phyloP scores from a whole-genome alignment of 345 rosid species.

The Trapa bicornis region DNA sequence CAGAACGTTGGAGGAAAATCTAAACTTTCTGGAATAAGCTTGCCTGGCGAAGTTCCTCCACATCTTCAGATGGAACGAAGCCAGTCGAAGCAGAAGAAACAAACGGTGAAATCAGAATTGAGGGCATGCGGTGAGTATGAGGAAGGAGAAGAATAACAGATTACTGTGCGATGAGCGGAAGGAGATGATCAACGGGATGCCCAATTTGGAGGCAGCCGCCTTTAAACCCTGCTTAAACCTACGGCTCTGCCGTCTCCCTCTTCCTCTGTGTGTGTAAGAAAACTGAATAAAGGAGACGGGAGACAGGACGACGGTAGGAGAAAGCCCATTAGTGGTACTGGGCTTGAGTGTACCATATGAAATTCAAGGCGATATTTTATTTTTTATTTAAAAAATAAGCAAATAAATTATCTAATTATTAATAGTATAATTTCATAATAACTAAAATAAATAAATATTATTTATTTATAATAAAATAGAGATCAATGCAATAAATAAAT shows the following conservation, averaged over 20 bases:
- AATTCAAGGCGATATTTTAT: no score
- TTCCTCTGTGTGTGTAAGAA: background rate
- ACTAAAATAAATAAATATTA: no score
- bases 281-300: background rate
- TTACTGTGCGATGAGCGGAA: background rate
- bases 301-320: background rate
- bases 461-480: no score
- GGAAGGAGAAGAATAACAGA: background rate
- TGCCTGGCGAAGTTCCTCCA: conserved; percentile 54
- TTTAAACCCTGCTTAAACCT: conserved; percentile 16
- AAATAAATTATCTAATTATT: no score
- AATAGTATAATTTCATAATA: no score
- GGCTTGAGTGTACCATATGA: no score
- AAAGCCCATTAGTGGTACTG: background rate
- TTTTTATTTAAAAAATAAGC: no score
- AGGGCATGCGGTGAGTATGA: background rate
- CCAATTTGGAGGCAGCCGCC: conserved; percentile 4
- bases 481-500: no score
- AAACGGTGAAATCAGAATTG: background rate
- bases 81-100: background rate
- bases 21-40: conserved; percentile 32
- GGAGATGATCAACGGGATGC: background rate
- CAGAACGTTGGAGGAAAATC: conserved; percentile 7
- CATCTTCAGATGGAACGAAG: conserved; percentile 19
- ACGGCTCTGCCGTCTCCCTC: background rate